Conservation (phyloP, 2,329 filamentous ascomycete genomes). For the Biscogniauxia marginata region DNA sequence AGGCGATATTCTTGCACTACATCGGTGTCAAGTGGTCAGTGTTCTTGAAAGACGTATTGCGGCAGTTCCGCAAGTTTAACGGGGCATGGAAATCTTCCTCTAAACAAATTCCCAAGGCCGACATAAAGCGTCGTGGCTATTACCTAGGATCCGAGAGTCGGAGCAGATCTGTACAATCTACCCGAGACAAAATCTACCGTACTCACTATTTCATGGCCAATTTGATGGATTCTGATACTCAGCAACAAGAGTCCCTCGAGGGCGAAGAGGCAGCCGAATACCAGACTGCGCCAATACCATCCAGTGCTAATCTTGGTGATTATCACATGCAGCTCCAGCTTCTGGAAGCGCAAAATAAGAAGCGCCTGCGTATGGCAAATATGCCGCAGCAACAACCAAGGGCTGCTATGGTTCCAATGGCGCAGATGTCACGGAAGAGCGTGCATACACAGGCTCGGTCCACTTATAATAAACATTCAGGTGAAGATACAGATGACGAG, state of each 20-base stretch:
- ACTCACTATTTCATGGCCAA: slow-evolving; percentile 46
- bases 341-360: background rate
- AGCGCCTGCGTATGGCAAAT: background rate
- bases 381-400: background rate
- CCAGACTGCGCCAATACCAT: background rate
- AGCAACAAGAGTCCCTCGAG: slow-evolving; percentile 26
- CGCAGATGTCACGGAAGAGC: background rate
- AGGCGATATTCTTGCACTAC: slow-evolving; percentile 51
- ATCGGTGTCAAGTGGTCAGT: slow-evolving; percentile 48
- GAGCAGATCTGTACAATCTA: slow-evolving; percentile 26
- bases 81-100: slow-evolving; percentile 37
- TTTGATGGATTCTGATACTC: slow-evolving; percentile 34
- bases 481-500: slow-evolving; percentile 13
- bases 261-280: slow-evolving; percentile 42
- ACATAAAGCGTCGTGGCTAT: slow-evolving; percentile 32
- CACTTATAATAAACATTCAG: slow-evolving; percentile 10
- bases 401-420: background rate
- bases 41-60: slow-evolving; percentile 40
- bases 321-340: background rate
- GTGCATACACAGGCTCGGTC: background rate
- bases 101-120: slow-evolving; percentile 30
- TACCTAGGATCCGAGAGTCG: slow-evolving; percentile 34
- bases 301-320: background rate
- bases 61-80: slow-evolving; percentile 27
- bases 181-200: slow-evolving; percentile 34